Evolutionary conservation across 768 basidiomycete species (phyloP).

Genomic region (Nevesoporus exiguus): DNA sequence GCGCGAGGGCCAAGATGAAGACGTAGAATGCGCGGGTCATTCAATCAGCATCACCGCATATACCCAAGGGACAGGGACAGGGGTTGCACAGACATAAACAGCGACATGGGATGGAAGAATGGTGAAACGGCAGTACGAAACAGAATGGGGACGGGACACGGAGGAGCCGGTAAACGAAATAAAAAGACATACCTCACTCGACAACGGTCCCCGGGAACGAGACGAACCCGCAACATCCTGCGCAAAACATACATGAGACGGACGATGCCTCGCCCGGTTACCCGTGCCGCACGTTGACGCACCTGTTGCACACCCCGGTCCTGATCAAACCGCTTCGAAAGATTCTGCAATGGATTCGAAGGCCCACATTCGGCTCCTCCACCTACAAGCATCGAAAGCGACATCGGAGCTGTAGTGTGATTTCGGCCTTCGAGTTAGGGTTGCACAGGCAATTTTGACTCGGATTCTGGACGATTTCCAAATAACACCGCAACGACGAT

Average conservation of each 20-base stretch:
- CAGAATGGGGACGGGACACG: not conserved
- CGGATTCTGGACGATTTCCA: not conserved
- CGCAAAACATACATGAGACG: slow-evolving; percentile 1
- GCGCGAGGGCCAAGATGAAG: not conserved
- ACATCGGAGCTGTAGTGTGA: slow-evolving; percentile 43
- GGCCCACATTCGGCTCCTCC: slow-evolving; percentile 77
- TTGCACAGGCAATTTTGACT: not conserved
- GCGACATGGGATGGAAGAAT: not conserved
- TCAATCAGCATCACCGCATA: not conserved
- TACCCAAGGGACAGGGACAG: not conserved
- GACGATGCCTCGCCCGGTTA: not conserved
- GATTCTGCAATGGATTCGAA: slow-evolving; percentile 73
- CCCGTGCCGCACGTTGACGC: slow-evolving; percentile 13
- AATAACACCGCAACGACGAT: not conserved
- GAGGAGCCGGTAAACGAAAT: slow-evolving; percentile 2
- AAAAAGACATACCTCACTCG: slow-evolving; percentile 50
- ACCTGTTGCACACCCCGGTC: slow-evolving; percentile 83
- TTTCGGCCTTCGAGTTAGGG: not conserved
- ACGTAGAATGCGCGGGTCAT: not conserved
- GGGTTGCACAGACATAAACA: not conserved
- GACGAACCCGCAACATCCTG: slow-evolving; percentile 70
- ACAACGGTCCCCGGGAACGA: slow-evolving; percentile 39
- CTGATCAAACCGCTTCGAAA: slow-evolving; percentile 75
- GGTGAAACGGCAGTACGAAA: slow-evolving; percentile 4
- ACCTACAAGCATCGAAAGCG: slow-evolving; percentile 73